Conservation (phyloP, 2,329 filamentous ascomycete genomes). For the Diaporthe sp. region DNA sequence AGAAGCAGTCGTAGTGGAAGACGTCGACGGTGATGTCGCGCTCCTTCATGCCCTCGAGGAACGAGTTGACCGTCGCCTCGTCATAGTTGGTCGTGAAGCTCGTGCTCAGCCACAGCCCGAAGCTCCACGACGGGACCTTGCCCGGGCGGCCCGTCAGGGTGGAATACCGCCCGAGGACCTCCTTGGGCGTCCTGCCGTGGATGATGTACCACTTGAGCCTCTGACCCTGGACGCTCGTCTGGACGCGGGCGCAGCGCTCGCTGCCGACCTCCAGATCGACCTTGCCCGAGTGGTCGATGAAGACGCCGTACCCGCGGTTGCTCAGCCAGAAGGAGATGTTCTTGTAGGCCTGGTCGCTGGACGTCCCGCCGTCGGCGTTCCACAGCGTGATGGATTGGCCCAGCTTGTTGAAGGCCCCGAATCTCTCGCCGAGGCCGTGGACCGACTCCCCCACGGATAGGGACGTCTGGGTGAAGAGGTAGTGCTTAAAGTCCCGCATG, state of each 20-base stretch:
- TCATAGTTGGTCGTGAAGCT: slow-evolving; percentile 82
- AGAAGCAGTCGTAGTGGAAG: slow-evolving; percentile 85
- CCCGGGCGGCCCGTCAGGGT: slow-evolving; percentile 76
- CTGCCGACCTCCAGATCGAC: slow-evolving; percentile 82
- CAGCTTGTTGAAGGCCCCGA: slow-evolving; percentile 82
- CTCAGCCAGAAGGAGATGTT: slow-evolving; percentile 80
- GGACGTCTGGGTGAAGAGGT: slow-evolving; percentile 70
- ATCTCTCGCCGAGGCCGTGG: slow-evolving; percentile 82
- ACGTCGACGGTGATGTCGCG: slow-evolving; percentile 77
- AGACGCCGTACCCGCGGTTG: slow-evolving; percentile 82
- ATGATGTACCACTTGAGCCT: slow-evolving; percentile 82
- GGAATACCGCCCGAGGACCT: slow-evolving; percentile 77
- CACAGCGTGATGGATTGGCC: slow-evolving; percentile 78
- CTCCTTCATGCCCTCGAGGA: slow-evolving; percentile 77
- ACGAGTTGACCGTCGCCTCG: slow-evolving; percentile 76
- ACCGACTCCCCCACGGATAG: slow-evolving; percentile 75
- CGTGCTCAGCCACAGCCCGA: slow-evolving; percentile 82
- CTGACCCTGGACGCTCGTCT: slow-evolving; percentile 78
- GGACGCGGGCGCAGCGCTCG: slow-evolving; percentile 78
- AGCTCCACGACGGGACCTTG: slow-evolving; percentile 80
- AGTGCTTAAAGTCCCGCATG: slow-evolving; percentile 66
- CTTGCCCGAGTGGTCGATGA: slow-evolving; percentile 78
- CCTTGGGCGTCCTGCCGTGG: slow-evolving; percentile 79
- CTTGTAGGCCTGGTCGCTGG: slow-evolving; percentile 80
- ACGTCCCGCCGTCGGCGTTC: slow-evolving; percentile 76